phyloP scores from a whole-genome alignment of 2,329 filamentous ascomycete species.

The Fusarium mangiferae region DNA sequence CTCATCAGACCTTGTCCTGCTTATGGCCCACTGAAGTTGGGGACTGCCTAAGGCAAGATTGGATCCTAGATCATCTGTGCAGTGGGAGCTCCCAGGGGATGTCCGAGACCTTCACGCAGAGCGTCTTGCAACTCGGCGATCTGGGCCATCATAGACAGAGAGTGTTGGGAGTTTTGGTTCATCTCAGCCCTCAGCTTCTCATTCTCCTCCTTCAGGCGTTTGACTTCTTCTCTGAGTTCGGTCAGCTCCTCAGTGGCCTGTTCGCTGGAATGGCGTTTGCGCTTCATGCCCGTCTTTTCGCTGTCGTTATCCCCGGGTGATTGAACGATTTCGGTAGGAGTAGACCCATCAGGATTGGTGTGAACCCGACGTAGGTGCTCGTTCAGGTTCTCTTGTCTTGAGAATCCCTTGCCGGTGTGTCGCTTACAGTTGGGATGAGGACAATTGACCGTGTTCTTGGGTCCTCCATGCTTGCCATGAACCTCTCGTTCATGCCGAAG shows the following conservation, averaged over 20 bases:
- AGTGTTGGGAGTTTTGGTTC: slow-evolving; percentile 60
- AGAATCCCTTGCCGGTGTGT: slow-evolving; percentile 88
- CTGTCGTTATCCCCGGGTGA: slow-evolving; percentile 60
- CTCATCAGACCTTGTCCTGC: neutral
- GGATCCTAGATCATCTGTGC: slow-evolving; percentile 53
- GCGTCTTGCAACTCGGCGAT: slow-evolving; percentile 59
- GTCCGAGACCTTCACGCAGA: slow-evolving; percentile 50
- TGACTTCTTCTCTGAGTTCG: slow-evolving; percentile 72
- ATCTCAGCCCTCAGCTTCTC: slow-evolving; percentile 65
- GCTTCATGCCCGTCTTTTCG: slow-evolving; percentile 58
- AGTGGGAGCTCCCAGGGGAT: slow-evolving; percentile 51
- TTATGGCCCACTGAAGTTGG: neutral
- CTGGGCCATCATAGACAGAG: slow-evolving; percentile 60
- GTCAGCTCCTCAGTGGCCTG: slow-evolving; percentile 57
- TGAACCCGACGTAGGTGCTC: slow-evolving; percentile 95
- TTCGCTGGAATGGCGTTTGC: slow-evolving; percentile 55
- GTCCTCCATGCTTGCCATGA: slow-evolving; percentile 88
- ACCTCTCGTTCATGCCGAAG: slow-evolving; percentile 93
- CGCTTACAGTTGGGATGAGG: slow-evolving; percentile 90
- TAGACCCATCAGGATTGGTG: slow-evolving; percentile 58
- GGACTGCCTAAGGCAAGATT: neutral
- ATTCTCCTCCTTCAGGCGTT: slow-evolving; percentile 73
- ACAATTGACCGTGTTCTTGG: slow-evolving; percentile 88
- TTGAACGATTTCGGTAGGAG: slow-evolving; percentile 49
- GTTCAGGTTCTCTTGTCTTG: slow-evolving; percentile 91